Conservation (phyloP, 352 stramenopile species). For the Aphanomyces cochlioides region DNA sequence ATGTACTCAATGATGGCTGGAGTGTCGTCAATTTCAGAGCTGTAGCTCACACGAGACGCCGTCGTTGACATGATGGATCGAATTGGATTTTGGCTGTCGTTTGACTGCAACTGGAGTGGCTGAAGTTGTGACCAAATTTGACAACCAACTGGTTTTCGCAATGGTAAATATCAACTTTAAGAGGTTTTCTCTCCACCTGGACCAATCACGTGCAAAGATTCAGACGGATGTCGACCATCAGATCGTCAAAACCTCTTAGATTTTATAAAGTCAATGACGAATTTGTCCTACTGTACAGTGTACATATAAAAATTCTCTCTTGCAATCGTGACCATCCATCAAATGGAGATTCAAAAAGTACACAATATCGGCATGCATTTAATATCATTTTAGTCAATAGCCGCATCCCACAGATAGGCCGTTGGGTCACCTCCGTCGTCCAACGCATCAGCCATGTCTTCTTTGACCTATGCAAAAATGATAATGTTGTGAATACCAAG, state of each 20-base stretch:
- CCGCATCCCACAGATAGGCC: conserved; percentile 24
- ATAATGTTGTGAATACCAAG: neutral
- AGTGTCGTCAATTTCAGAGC: conserved; percentile 1
- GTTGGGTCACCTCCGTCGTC: conserved; percentile 16
- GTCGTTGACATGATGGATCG: too few relatives aligned
- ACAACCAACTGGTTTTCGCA: too few relatives aligned
- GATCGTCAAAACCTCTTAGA: neutral
- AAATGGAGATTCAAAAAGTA: too few relatives aligned
- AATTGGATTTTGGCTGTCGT: conserved; percentile 7
- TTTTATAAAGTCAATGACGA: conserved; percentile 15
- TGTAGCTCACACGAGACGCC: too few relatives aligned
- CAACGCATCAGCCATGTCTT: neutral
- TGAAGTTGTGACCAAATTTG: too few relatives aligned
- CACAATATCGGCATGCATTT: neutral
- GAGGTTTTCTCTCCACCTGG: neutral
- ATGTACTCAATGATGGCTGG: conserved; percentile 30
- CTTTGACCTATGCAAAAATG: conserved; percentile 7
- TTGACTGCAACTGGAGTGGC: neutral
- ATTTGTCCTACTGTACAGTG: neutral
- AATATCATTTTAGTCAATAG: conserved; percentile 16
- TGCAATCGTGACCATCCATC: neutral
- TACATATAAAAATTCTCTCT: too few relatives aligned
- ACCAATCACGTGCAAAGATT: neutral
- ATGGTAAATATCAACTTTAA: neutral
- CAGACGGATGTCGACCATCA: conserved; percentile 10